A percentile compares a stretch with the other conserved stretches of the same genome.
These are phyloP conservation scores for Thermoascus crustaceus DNA, from an alignment of 2,329 filamentous ascomycete species.

Conservation along the genomic window DNA sequence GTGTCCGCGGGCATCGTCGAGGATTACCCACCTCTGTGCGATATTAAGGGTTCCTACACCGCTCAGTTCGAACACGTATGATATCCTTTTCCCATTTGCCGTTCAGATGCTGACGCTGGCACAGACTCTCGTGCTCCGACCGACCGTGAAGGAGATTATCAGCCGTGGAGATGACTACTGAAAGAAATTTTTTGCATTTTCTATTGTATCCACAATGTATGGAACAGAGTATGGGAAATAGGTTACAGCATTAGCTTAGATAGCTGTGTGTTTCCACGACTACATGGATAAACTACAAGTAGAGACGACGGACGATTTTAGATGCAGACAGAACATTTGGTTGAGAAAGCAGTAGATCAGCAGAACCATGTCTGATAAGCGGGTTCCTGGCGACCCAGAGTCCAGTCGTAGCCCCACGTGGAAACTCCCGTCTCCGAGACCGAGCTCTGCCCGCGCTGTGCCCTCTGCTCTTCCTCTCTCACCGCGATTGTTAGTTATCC, in stretches of 20 bases:
- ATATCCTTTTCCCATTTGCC: slow-evolving; percentile 17
- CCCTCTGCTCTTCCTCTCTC: too few species aligned
- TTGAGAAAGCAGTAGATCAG: too few species aligned
- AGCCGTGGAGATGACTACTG: slow-evolving; percentile 81
- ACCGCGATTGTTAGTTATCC: too few species aligned
- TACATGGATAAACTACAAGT: too few species aligned
- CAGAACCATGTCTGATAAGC: too few species aligned
- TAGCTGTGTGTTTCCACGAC: too few species aligned
- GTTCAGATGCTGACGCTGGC: slow-evolving; percentile 11
- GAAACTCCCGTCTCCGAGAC: slow-evolving; percentile 4
- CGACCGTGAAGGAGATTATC: slow-evolving; percentile 78
- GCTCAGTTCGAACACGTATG: slow-evolving; percentile 91
- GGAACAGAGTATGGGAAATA: too few species aligned
- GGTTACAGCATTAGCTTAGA: too few species aligned
- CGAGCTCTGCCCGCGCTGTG: neutral
- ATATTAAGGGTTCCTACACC: slow-evolving; percentile 90
- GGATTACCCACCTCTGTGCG: slow-evolving; percentile 78
- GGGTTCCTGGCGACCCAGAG: too few species aligned
- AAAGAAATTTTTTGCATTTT: too few species aligned
- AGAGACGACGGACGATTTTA: too few species aligned
- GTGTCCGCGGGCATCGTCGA: slow-evolving; percentile 79
- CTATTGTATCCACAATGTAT: slow-evolving; percentile 1
- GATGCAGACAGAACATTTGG: too few species aligned
- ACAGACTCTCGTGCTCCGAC: slow-evolving; percentile 67
- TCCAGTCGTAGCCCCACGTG: slow-evolving; percentile 8